Conservation (phyloP, 176 grass and related monocot genomes). For the Luzula sylvatica region DNA sequence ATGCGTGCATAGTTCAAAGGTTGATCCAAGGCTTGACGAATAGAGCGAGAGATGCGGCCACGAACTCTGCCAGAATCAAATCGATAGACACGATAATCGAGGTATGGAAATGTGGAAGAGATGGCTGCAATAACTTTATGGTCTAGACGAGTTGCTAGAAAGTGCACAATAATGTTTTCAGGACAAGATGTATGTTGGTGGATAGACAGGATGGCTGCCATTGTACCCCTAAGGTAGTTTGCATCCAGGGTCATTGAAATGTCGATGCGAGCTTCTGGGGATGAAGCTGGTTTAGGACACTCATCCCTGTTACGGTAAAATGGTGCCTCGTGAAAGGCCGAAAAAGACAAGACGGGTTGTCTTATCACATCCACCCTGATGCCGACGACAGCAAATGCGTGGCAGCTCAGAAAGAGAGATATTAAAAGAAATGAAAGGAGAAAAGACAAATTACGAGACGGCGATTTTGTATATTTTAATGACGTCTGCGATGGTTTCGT, state of each 20-base stretch:
- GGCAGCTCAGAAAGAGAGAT: not conserved
- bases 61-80: slow-evolving; percentile 61
- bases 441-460: slow-evolving; percentile 4
- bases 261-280: slow-evolving; percentile 29
- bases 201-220: slow-evolving; percentile 86
- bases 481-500: not conserved
- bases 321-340: slow-evolving; percentile 42
- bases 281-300: slow-evolving; percentile 17
- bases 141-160: slow-evolving; percentile 27
- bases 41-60: slow-evolving; percentile 63
- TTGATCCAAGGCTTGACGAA: slow-evolving; percentile 82
- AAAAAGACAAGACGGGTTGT: slow-evolving; percentile 13
- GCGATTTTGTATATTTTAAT: not conserved
- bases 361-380: slow-evolving; percentile 45
- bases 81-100: slow-evolving; percentile 39
- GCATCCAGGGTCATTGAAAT: slow-evolving; percentile 89
- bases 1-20: slow-evolving; percentile 92
- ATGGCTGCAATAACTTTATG: slow-evolving; percentile 34
- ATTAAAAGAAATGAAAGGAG: not conserved
- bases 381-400: not conserved
- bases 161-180: slow-evolving; percentile 66
- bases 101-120: slow-evolving; percentile 65
- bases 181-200: slow-evolving; percentile 83
- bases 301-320: slow-evolving; percentile 55
- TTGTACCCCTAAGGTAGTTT: slow-evolving; percentile 79